Base-by-base conservation (phyloP, 352 stramenopile genomes). In the Globisporangium sylvaticum region DNA sequence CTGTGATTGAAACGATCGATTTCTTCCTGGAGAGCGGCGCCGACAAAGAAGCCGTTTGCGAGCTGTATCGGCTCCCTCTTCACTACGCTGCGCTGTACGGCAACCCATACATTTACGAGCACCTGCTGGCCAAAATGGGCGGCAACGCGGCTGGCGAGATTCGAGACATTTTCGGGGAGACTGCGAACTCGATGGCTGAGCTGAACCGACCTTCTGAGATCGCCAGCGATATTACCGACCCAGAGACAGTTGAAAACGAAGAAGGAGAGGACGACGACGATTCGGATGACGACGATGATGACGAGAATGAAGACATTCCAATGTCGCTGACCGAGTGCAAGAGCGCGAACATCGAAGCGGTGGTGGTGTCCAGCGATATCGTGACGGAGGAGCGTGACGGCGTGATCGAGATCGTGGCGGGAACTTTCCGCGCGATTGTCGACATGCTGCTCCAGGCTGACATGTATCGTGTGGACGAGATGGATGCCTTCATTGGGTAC, bases 71-170 rank as follows among this genome's bases (percentile, higher is more conserved):
- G 9, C 78, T 83, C 12, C 81, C 86, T 18, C 73, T 96, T 20
- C 87, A 96, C 63, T 94, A 91, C 60, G 88, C 85, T 15, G 84
- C 84, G 6, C 62, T 90, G 42, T 83, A 84, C 65, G 86, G 86
- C 1, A 83, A 78, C n/a, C 64, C 74, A 9, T 78, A 81, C 18
- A 68, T 91, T 18, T 94, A 84, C 37, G 62, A 83, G 0, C 85
- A 78, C 65, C 25, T 96, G 25, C 22, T 76, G 31, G 71, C 67
- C 9, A 86, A 87, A 64, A 85, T 91, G 74, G 75, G 66, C 3
- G 64, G 72, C 18, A 55, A 75, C 4, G 53, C 62, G 6, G 81
- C 84, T 56, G 68, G 69, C 8, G 76, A 90, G 53, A 73, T 76
- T 2, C 75, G 79, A n/a, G 88, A 96, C 64, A 75, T 96, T 24